Evolutionary conservation across 176 grass and related monocot genomes (phyloP), one percentile per base, ranked within the genome.

Genomic region (Dactylis glomerata): DNA sequence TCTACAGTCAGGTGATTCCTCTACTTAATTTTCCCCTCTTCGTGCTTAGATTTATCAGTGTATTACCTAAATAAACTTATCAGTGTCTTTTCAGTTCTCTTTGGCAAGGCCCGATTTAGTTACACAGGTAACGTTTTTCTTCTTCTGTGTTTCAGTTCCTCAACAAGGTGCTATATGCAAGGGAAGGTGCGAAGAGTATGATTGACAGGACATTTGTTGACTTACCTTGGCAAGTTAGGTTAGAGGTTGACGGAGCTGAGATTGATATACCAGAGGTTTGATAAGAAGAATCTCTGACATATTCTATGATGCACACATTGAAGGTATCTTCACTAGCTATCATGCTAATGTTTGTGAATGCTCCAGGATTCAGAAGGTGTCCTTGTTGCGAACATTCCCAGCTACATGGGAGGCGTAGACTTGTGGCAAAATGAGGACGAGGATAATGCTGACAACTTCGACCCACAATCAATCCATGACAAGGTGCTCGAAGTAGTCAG

Each of bases 321-420:
- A 8, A 19, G 10, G 24, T 31, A 23, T 23, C 16, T 46, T 68
- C 27, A 31, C 49, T 47, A 37, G 16, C 51, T 32, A 16, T 30
- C 23, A 67, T 36, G 40, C 38, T 81, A 27, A 55, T 27, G n/a
- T 14, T 8, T 51, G 20, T 59, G 22, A 20, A 66, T 75, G 36
- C 32, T 79, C 61, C 85, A 96, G 94, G 91, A 96, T 75, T 89
- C 84, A 8, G 94, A 96, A 89, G 94, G 94, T n/a, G 81, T 96
- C 23, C 88, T 96, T 28, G 82, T 96, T 11, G 84, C 84, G 8
- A 96, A 96, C 77, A 96, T 93, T 40, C 86, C 91, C 58, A 96
- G 94, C 77, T 96, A 96, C 45, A 93, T 96, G 94, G 94, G 94
- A 89, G 94, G 94, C 17, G 91, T 93, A 73, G 94, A 93, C 68